Conservation (phyloP, 495 filamentous ascomycete genomes). For the Trichoderma reesei region DNA sequence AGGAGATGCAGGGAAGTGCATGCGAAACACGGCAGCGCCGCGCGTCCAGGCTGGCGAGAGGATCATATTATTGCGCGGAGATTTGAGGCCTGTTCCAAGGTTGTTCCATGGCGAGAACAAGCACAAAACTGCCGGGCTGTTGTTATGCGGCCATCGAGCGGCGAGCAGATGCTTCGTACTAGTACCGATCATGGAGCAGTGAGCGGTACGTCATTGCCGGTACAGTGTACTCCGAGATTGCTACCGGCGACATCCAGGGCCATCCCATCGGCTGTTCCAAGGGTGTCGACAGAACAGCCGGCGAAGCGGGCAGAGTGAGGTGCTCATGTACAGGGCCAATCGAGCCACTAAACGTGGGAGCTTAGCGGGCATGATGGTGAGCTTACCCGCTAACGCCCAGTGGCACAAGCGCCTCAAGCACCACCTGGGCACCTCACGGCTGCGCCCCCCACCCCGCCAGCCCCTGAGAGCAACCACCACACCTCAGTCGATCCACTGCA, state of each 20-base stretch:
- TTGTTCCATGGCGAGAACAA: not conserved
- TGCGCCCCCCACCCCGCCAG: constrained; percentile 42
- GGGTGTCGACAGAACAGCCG: too few species aligned
- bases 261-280: not conserved
- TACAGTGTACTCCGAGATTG: not conserved
- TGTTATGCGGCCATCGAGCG: not conserved
- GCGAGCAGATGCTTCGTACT: not conserved
- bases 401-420: too few species aligned
- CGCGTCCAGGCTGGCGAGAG: not conserved
- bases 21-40: constrained; percentile 5
- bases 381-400: not conserved
- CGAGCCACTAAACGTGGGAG: not conserved
- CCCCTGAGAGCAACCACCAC: not conserved
- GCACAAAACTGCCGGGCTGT: not conserved
- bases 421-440: constrained; percentile 9
- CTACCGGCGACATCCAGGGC: too few species aligned
- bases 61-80: not conserved
- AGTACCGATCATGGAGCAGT: not conserved
- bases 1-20: not conserved
- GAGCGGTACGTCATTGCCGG: not conserved
- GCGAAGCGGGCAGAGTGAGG: too few species aligned
- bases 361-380: not conserved
- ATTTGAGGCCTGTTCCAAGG: not conserved
- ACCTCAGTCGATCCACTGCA: not conserved
- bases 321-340: too few species aligned